phyloP scores from a whole-genome alignment of 208 protist genomes.

The Trypanosomatidae sp. region DNA sequence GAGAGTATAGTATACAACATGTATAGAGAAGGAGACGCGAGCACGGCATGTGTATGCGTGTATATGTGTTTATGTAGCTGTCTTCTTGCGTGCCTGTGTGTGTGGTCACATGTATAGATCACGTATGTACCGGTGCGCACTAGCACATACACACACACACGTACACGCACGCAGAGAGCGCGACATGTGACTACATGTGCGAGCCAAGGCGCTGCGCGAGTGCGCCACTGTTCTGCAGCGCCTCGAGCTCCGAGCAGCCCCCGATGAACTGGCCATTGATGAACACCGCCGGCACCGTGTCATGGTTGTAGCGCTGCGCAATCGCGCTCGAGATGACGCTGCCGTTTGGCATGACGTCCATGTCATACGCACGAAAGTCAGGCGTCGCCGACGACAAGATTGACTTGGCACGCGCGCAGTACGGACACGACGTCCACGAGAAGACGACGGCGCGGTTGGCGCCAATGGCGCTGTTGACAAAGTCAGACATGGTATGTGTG shows the following conservation, averaged over 20 bases:
- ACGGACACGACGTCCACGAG: conserved; percentile 20
- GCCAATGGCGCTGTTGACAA: background rate
- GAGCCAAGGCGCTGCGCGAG: too few relatives aligned
- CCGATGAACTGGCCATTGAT: conserved; percentile 34
- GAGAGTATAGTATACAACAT: too few relatives aligned
- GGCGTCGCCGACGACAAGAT: conserved; percentile 9
- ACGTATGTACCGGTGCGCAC: too few relatives aligned
- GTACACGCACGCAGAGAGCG: too few relatives aligned
- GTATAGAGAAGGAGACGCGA: too few relatives aligned
- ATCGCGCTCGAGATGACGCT: conserved; percentile 13
- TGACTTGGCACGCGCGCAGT: conserved; percentile 13
- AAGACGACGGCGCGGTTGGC: conserved; percentile 21
- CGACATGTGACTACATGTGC: too few relatives aligned
- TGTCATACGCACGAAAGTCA: conserved; percentile 11
- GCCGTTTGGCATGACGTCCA: conserved; percentile 20
- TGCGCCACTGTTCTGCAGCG: background rate
- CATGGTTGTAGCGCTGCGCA: conserved; percentile 13
- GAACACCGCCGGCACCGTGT: conserved; percentile 40
- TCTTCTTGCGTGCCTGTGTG: too few relatives aligned
- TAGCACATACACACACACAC: too few relatives aligned
- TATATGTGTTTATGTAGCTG: too few relatives aligned
- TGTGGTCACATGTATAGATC: too few relatives aligned
- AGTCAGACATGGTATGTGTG: background rate
- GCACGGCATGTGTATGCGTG: too few relatives aligned
- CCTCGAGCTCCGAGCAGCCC: conserved; percentile 6